Evolutionary conservation across 768 basidiomycete genomes (phyloP), one percentile per base, ranked within the genome.

Genomic region (Leucocoprinus leucothites): DNA sequence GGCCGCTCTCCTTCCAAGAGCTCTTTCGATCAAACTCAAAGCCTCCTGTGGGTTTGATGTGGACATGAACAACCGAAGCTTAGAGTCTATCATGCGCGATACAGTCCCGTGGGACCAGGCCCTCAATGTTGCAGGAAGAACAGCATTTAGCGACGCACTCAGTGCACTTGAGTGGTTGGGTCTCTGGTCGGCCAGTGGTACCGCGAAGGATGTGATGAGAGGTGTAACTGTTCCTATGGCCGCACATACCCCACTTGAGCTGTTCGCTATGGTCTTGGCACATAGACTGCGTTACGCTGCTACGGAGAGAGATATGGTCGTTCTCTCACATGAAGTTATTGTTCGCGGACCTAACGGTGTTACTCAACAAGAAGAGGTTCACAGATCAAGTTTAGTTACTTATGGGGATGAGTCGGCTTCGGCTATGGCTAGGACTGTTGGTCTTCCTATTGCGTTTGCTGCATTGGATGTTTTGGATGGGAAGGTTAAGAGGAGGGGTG

Each of bases 351-450:
- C 26, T 57, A 67, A 45, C 9, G 34, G 41, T 16, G 58, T 8
- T n/a, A n/a, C n/a, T 8, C 42, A 22, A 16, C 56, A 68, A 35
- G 74, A 78, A 60, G 76, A 84, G 60, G 77, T 83, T 28, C 80
- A 93, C 60, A 85, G 82, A 9, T 89, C 90, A 7, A 78, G 81
- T 21, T 67, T 94, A 13, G 72, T 86, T 21, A 70, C 78, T 28
- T 87, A 87, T 60, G 93, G 76, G 36, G 47, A 67, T 19, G 48
- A 59, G 1, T 65, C 63, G 1, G 80, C 78, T 2, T 88, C 89
- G 0, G 94, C 94, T 3, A 97, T 97, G 94, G 82, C 92, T n/a
- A 76, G 85, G 26, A 91, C 89, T 2, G 94, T 97, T 16, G 94
- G 94, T 3, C 69, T 94, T 43, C 94, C 94, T 0, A 82, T 95